Conservation (phyloP, 2,329 filamentous ascomycete genomes). For the Herpotrichia juniperi region DNA sequence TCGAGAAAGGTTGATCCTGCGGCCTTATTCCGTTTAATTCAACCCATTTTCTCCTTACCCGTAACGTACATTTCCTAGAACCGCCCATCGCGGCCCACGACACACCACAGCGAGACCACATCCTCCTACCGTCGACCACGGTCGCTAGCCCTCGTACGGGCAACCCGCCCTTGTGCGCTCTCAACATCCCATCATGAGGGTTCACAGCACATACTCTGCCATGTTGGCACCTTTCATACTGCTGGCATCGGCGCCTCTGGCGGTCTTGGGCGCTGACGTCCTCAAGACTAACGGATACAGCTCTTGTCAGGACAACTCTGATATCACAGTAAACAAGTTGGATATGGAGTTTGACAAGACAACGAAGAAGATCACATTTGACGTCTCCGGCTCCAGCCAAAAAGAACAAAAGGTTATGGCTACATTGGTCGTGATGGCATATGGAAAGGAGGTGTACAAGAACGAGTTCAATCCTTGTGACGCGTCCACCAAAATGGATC, state of each 20-base stretch:
- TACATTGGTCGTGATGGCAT: slow-evolving; percentile 76
- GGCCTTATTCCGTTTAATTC: slow-evolving; percentile 37
- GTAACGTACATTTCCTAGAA: slow-evolving; percentile 9
- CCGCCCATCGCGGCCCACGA: slow-evolving; percentile 1
- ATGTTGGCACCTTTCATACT: slow-evolving; percentile 48
- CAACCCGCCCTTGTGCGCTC: slow-evolving; percentile 38
- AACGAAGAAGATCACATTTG: slow-evolving; percentile 76
- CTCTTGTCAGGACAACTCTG: slow-evolving; percentile 66
- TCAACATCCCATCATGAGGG: slow-evolving; percentile 34
- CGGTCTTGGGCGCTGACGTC: slow-evolving; percentile 72
- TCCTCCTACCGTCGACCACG: slow-evolving; percentile 14
- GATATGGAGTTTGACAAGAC: slow-evolving; percentile 80
- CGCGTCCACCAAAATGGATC: slow-evolving; percentile 65
- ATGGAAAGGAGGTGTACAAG: slow-evolving; percentile 80
- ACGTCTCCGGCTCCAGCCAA: slow-evolving; percentile 78
- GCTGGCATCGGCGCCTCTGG: slow-evolving; percentile 45
- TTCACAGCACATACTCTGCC: slow-evolving; percentile 40
- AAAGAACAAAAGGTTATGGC: slow-evolving; percentile 82
- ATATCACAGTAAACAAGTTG: slow-evolving; percentile 74
- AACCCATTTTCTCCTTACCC: slow-evolving; percentile 16
- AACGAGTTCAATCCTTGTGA: slow-evolving; percentile 86
- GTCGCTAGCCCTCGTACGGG: slow-evolving; percentile 6
- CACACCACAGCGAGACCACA: neutral
- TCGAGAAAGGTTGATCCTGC: slow-evolving; percentile 45
- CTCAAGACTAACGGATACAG: slow-evolving; percentile 82